Percentiles rank a stretch among this genome's conserved stretches.
Conservation (phyloP, 495 filamentous ascomycete species). For the Polyplosphaeria fusca region DNA sequence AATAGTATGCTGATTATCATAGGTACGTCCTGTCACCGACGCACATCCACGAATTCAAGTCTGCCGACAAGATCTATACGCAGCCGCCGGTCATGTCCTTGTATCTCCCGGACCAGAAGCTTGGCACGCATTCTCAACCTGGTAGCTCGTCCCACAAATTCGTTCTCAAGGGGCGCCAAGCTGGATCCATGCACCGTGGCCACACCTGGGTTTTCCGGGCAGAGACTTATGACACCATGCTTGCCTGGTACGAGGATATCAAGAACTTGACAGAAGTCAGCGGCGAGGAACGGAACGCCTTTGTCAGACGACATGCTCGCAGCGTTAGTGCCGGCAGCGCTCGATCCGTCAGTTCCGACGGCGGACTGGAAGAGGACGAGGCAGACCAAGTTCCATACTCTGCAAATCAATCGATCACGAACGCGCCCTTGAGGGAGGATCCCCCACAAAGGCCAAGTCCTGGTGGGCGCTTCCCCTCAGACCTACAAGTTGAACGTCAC, state of each 20-base stretch:
- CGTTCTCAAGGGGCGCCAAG: conserved; percentile 92
- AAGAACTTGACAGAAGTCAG: conserved; percentile 79
- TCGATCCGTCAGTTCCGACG: conserved; percentile 67
- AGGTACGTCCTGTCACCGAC: conserved; percentile 97
- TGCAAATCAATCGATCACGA: conserved; percentile 39
- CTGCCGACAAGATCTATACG: conserved; percentile 66
- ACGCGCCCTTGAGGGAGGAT: conserved; percentile 26
- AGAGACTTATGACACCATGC: conserved; percentile 93
- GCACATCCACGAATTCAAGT: conserved; percentile 97
- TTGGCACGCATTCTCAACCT: conserved; percentile 84
- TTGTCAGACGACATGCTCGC: conserved; percentile 73
- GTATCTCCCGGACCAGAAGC: conserved; percentile 88
- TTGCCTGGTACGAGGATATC: conserved; percentile 94
- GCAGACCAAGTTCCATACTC: conserved; percentile 58
- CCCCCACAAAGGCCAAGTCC: conserved; percentile 62
- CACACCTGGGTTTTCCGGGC: conserved; percentile 98
- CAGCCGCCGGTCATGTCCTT: conserved; percentile 91
- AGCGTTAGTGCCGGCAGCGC: conserved; percentile 68
- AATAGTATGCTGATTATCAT: conserved; percentile 12
- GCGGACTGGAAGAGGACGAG: conserved; percentile 82
- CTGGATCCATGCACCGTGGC: conserved; percentile 86
- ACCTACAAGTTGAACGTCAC: conserved; percentile 75
- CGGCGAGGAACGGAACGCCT: conserved; percentile 84
- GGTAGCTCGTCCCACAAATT: conserved; percentile 95
- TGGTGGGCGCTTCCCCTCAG: conserved; percentile 88